A percentile compares a stretch with the other conserved stretches of the same genome.
Conservation (phyloP, 1,284 basidiomycete genomes). For the Trametes polyzona region DNA sequence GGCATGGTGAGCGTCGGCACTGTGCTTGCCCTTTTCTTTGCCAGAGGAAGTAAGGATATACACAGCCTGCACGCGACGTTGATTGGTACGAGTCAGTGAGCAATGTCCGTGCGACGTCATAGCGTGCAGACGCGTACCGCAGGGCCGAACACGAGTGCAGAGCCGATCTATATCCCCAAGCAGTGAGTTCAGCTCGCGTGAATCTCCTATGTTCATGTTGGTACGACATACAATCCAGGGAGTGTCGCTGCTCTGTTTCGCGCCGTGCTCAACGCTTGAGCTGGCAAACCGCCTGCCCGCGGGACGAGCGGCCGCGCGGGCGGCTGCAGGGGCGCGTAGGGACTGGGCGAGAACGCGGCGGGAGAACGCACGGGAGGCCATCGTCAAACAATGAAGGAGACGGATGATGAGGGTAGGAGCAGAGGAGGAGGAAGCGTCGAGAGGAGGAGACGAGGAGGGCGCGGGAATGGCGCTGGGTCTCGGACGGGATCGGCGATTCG, state of each 20-base stretch:
- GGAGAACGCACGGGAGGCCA: conserved; percentile 31
- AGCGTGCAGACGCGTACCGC: conserved; percentile 24
- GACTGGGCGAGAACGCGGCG: conserved; percentile 25
- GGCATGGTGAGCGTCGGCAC: conserved; percentile 10
- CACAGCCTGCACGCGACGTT: conserved; percentile 6
- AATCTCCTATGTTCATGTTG: no score
- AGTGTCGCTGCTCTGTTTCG: conserved; percentile 31
- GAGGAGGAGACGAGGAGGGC: background rate
- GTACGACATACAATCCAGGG: conserved; percentile 31
- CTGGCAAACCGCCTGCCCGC: conserved; percentile 32
- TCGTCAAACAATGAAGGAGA: conserved; percentile 28
- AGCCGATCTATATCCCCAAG: conserved; percentile 35
- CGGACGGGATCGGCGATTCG: conserved; percentile 17
- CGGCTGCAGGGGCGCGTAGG: conserved; percentile 21
- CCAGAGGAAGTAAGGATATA: conserved; percentile 19
- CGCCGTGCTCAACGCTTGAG: conserved; percentile 25
- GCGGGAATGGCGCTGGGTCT: background rate
- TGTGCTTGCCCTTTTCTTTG: conserved; percentile 16
- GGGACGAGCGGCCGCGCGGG: conserved; percentile 18
- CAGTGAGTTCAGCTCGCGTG: no score
- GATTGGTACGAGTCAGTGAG: background rate
- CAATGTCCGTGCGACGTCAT: conserved; percentile 6
- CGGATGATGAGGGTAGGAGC: conserved; percentile 2
- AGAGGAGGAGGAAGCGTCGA: background rate
- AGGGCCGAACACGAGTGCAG: conserved; percentile 36